Conservation (phyloP, 1,284 basidiomycete species). For the Xerocomus amazonicus region DNA sequence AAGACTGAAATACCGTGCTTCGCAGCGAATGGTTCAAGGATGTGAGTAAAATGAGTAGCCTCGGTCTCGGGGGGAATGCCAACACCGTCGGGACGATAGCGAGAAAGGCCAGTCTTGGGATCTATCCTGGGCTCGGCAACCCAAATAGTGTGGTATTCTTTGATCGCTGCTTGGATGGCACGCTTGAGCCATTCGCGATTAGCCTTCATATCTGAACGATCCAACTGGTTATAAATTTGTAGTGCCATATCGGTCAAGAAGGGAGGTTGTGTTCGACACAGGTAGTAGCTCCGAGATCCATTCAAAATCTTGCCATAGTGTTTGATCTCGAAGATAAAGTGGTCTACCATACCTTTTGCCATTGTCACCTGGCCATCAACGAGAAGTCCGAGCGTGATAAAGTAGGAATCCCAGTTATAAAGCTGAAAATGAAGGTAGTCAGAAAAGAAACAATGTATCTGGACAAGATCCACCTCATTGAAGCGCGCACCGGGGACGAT, state of each 20-base stretch:
- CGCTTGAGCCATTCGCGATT: constrained; percentile 93
- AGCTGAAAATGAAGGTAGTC: constrained; percentile 43
- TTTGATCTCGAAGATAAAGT: constrained; percentile 98
- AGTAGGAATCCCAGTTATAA: constrained; percentile 94
- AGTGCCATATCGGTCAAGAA: constrained; percentile 99
- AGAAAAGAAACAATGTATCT: constrained; percentile 5
- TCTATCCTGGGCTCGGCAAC: constrained; percentile 91
- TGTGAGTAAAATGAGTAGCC: constrained; percentile 95
- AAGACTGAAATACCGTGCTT: constrained; percentile 95
- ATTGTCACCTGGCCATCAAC: constrained; percentile 92
- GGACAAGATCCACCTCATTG: constrained; percentile 74
- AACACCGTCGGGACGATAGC: constrained; percentile 91
- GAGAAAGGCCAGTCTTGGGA: constrained; percentile 87
- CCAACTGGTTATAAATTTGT: constrained; percentile 95
- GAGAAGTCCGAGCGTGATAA: constrained; percentile 89
- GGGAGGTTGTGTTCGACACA: constrained; percentile 94
- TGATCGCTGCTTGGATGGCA: constrained; percentile 95
- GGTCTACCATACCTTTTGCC: constrained; percentile 96
- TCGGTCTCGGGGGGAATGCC: constrained; percentile 99
- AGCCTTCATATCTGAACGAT: constrained; percentile 75
- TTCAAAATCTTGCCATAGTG: constrained; percentile 91
- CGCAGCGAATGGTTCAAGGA: constrained; percentile 90
- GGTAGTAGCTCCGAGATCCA: constrained; percentile 83
- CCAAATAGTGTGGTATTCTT: constrained; percentile 99
- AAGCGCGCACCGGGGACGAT: constrained; percentile 97